Conservation (phyloP, 169 alveolate species). For the Nephromyces sp. region DNA sequence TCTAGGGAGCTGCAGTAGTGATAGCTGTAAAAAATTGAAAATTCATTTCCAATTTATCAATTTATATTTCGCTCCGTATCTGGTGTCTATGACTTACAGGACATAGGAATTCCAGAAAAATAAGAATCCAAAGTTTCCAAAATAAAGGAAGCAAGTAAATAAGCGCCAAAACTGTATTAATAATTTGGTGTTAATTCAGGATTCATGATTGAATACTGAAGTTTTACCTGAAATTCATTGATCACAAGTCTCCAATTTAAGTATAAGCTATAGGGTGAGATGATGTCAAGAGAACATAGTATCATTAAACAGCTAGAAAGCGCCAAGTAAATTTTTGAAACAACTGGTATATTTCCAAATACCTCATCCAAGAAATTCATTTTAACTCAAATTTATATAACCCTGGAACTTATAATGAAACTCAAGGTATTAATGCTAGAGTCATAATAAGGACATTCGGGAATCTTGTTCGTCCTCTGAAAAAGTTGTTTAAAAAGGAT, state of each 20-base stretch:
- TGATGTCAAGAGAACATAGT: conserved; percentile 41
- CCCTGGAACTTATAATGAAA: too few relatives aligned
- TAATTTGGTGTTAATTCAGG: background rate
- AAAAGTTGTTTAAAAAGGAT: too few relatives aligned
- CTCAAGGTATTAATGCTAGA: too few relatives aligned
- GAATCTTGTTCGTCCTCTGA: too few relatives aligned
- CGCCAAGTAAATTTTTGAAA: conserved; percentile 31
- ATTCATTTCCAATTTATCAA: too few relatives aligned
- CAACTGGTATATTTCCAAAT: conserved; percentile 35
- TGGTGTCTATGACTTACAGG: conserved; percentile 34
- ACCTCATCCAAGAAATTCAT: background rate
- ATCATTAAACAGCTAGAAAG: conserved; percentile 36
- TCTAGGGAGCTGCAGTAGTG: conserved; percentile 49
- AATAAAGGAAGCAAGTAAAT: conserved; percentile 75
- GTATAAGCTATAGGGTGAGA: conserved; percentile 42
- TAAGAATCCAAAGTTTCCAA: conserved; percentile 76
- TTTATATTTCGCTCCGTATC: too few relatives aligned
- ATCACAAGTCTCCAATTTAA: conserved; percentile 33
- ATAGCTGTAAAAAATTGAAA: conserved; percentile 5
- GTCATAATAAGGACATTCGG: too few relatives aligned
- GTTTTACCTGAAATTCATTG: conserved; percentile 2
- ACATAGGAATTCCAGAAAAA: conserved; percentile 83
- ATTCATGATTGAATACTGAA: background rate
- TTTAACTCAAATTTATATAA: too few relatives aligned
- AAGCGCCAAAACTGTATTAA: conserved; percentile 70